phyloP scores from a whole-genome alignment of 768 basidiomycete genomes.

The Auricularia sp. region DNA sequence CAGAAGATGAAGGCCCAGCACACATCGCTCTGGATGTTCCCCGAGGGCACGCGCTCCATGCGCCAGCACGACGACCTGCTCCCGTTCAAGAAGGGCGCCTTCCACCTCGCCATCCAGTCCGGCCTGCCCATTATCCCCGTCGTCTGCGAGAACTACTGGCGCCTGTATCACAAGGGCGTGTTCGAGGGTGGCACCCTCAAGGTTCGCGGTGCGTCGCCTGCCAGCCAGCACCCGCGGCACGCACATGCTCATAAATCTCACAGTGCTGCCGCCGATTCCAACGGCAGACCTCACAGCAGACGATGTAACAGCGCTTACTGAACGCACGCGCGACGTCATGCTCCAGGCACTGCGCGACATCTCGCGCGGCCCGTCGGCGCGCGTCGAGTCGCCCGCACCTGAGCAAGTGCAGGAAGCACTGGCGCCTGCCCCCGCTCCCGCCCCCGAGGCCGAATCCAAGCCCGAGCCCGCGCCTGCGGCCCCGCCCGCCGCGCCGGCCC shows the following conservation, averaged over 20 bases:
- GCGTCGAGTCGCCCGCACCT: slow-evolving; percentile 4
- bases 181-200: slow-evolving; percentile 70
- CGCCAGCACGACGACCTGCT: slow-evolving; percentile 55
- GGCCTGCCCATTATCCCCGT: slow-evolving; percentile 87
- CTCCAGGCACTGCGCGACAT: slow-evolving; percentile 66
- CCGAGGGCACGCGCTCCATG: slow-evolving; percentile 86
- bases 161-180: slow-evolving; percentile 65
- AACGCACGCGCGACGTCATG: slow-evolving; percentile 70
- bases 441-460: slow-evolving; percentile 16
- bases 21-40: slow-evolving; percentile 87
- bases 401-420: background rate
- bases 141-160: slow-evolving; percentile 89
- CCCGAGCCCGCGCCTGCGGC: slow-evolving; percentile 1
- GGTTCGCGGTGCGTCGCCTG: slow-evolving; percentile 55
- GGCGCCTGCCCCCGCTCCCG: background rate
- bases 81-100: slow-evolving; percentile 96
- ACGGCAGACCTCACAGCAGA: slow-evolving; percentile 60
- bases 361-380: slow-evolving; percentile 40
- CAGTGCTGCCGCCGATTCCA: slow-evolving; percentile 84
- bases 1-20: slow-evolving; percentile 60
- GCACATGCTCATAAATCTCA: background rate
- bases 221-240: background rate
- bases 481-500: background rate
- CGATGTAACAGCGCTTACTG: slow-evolving; percentile 60
- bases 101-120: slow-evolving; percentile 88